A percentile compares a stretch with the other conserved stretches of the same genome.
phyloP scores from a whole-genome alignment of 1,284 basidiomycete genomes.

The Golubevia pallescens region DNA sequence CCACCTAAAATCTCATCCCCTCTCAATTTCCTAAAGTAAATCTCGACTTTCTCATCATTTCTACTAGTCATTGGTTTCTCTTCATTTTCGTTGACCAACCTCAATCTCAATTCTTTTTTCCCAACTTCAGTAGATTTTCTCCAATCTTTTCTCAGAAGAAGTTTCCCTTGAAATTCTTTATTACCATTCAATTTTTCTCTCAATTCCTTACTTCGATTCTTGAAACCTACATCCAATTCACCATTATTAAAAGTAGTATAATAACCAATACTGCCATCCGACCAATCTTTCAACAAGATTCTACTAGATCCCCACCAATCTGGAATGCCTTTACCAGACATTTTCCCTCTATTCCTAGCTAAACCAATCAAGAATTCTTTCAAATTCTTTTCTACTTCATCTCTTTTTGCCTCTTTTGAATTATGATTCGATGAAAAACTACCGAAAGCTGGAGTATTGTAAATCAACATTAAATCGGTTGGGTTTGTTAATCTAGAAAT shows the following conservation, averaged over 20 bases:
- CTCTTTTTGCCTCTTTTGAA: conserved; percentile 18
- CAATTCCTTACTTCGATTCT: too few relatives aligned
- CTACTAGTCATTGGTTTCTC: neutral
- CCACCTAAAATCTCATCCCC: conserved; percentile 11
- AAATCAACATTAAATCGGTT: conserved; percentile 54
- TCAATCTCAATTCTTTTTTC: neutral
- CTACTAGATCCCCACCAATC: conserved; percentile 47
- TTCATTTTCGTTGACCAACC: neutral
- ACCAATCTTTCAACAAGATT: conserved; percentile 54
- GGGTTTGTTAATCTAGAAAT: conserved; percentile 40
- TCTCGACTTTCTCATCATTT: neutral
- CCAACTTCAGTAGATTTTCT: neutral
- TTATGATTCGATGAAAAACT: conserved; percentile 14
- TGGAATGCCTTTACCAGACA: conserved; percentile 47
- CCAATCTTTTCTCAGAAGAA: neutral
- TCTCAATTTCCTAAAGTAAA: neutral
- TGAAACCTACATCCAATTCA: too few relatives aligned
- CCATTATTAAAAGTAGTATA: conserved; percentile 11
- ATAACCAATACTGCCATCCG: conserved; percentile 45
- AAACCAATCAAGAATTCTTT: conserved; percentile 55
- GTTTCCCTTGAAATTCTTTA: too few relatives aligned
- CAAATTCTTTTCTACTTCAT: conserved; percentile 37
- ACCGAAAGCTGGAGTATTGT: conserved; percentile 54
- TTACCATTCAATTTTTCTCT: too few relatives aligned
- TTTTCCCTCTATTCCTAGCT: conserved; percentile 40